Evolutionary conservation across 345 rosid genomes (phyloP).

Genomic region (Moricandia arvensis): DNA sequence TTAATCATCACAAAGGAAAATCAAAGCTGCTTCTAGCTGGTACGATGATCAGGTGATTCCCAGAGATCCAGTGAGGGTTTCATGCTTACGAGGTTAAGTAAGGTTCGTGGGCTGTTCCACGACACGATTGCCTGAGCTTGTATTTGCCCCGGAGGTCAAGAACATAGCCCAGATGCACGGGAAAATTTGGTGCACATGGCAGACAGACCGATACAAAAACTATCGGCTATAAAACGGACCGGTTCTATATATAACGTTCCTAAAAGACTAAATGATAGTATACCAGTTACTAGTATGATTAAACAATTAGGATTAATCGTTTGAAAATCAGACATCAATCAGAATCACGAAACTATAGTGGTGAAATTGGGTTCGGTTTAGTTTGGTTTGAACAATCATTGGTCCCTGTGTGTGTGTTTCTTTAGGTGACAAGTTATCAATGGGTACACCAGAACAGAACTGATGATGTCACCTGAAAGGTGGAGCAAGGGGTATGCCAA

Average conservation of each 20-base stretch:
- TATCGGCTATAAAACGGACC: not conserved
- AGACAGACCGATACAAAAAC: conserved; percentile 47
- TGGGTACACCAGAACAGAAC: too few relatives aligned
- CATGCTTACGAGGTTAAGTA: conserved; percentile 77
- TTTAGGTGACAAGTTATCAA: conserved; percentile 58
- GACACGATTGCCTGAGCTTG: conserved; percentile 52
- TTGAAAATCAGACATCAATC: not conserved
- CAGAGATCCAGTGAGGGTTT: conserved; percentile 46
- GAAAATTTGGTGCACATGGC: conserved; percentile 94
- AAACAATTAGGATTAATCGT: not conserved
- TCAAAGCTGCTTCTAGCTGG: conserved; percentile 9
- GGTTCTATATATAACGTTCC: not conserved
- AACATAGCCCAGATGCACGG: conserved; percentile 63
- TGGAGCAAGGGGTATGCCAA: too few relatives aligned
- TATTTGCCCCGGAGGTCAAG: conserved; percentile 55
- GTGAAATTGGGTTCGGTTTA: not conserved
- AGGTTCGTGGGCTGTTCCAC: conserved; percentile 69
- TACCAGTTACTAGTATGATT: not conserved
- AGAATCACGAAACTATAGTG: not conserved
- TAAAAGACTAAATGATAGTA: not conserved
- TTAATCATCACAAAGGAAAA: not conserved
- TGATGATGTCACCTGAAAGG: too few relatives aligned
- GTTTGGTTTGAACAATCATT: not conserved
- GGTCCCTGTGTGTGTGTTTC: not conserved
- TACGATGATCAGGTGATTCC: conserved; percentile 37